phyloP scores from a whole-genome alignment of 1,284 basidiomycete species.

The Ustilago lituana region DNA sequence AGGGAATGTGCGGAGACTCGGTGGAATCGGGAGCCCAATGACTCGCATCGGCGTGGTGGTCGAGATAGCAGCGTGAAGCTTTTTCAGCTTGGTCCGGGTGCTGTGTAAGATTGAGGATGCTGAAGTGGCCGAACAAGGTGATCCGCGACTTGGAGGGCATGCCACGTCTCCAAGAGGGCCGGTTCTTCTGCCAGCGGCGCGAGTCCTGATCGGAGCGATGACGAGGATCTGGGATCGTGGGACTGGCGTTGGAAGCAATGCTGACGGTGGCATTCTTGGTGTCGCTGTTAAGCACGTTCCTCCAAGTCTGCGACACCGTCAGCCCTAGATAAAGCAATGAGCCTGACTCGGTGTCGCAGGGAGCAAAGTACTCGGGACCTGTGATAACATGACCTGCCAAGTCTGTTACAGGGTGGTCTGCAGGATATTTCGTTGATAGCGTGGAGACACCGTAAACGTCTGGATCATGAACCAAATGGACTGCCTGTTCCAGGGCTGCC shows the following conservation, averaged over 20 bases:
- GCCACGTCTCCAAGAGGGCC: constrained; percentile 60
- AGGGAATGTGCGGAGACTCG: constrained; percentile 57
- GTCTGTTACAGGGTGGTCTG: constrained; percentile 24
- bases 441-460: constrained; percentile 53
- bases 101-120: constrained; percentile 26
- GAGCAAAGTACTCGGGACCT: constrained; percentile 64
- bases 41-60: constrained; percentile 54
- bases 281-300: constrained; percentile 48
- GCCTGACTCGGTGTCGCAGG: constrained; percentile 51
- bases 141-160: constrained; percentile 63
- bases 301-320: constrained; percentile 64
- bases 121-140: constrained; percentile 61
- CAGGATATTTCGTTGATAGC: constrained; percentile 48
- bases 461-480: constrained; percentile 35
- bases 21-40: constrained; percentile 57
- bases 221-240: constrained; percentile 49
- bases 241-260: constrained; percentile 53
- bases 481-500: constrained; percentile 34
- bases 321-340: constrained; percentile 63
- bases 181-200: constrained; percentile 42
- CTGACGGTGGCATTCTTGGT: constrained; percentile 51
- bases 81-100: constrained; percentile 15
- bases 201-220: constrained; percentile 26
- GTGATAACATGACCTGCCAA: constrained; percentile 40
- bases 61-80: constrained; percentile 47